These are phyloP conservation scores for Casuarina equisetifolia DNA, from an alignment of 306 rosid species.

Conservation along the genomic window DNA sequence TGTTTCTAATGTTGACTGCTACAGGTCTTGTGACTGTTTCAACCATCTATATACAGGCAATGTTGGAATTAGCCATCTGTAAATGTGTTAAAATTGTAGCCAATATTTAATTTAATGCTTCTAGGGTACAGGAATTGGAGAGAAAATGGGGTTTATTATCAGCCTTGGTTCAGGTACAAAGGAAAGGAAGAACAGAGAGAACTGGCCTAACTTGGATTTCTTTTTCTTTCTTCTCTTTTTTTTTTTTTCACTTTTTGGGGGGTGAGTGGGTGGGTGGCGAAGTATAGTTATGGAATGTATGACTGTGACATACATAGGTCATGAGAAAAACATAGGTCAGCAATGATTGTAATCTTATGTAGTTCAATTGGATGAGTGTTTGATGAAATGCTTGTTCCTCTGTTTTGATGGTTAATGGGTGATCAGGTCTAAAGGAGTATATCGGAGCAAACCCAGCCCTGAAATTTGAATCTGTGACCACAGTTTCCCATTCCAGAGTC, in stretches of 20 bases:
- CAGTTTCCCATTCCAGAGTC: constrained; percentile 48
- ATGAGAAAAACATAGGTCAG: background rate
- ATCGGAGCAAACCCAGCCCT: constrained; percentile 76
- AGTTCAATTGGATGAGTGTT: background rate
- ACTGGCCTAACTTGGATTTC: too few species aligned
- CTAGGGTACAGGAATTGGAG: background rate
- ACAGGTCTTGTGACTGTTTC: background rate
- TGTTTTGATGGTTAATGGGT: constrained; percentile 34
- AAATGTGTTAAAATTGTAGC: background rate
- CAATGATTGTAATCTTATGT: background rate
- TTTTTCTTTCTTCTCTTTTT: too few species aligned
- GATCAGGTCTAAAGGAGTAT: constrained; percentile 86
- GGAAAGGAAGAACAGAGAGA: too few species aligned
- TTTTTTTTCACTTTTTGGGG: background rate
- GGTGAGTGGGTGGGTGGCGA: background rate
- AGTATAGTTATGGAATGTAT: too few species aligned
- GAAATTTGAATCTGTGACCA: constrained; percentile 40
- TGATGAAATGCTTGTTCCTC: background rate
- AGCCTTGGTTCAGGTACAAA: too few species aligned
- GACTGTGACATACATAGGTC: too few species aligned
- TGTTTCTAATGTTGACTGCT: background rate
- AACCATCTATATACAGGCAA: background rate
- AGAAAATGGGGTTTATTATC: background rate
- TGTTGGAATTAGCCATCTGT: background rate
- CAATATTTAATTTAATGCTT: background rate